phyloP scores from a whole-genome alignment of 2,329 filamentous ascomycete species.

The Coleophoma cylindrospora region DNA sequence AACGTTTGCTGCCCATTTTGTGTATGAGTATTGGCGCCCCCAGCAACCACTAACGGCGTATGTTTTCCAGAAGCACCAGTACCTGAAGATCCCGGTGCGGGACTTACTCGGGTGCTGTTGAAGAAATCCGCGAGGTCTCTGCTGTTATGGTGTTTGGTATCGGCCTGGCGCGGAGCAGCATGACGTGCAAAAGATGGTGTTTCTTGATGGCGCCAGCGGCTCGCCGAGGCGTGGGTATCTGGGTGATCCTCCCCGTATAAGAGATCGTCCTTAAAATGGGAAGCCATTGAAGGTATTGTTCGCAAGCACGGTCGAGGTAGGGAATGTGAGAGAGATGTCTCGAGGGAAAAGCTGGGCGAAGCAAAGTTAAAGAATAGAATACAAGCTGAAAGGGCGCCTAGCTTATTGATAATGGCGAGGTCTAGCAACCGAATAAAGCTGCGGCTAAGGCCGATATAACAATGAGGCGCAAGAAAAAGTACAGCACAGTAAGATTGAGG shows the following conservation, averaged over 20 bases:
- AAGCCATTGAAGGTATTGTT: slow-evolving; percentile 14
- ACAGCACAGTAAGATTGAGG: neutral
- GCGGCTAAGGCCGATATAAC: neutral
- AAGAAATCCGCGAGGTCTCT: slow-evolving; percentile 51
- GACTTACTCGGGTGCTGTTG: slow-evolving; percentile 44
- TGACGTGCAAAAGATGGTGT: slow-evolving; percentile 49
- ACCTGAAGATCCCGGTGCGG: slow-evolving; percentile 11
- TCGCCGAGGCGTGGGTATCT: slow-evolving; percentile 53
- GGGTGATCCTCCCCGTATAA: slow-evolving; percentile 19
- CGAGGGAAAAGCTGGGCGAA: too few species aligned
- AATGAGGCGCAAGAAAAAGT: neutral
- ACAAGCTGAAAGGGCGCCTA: neutral
- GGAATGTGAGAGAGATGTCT: neutral
- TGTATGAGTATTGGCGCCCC: slow-evolving; percentile 11
- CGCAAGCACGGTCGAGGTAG: neutral
- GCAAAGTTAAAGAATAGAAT: too few species aligned
- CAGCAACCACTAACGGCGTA: slow-evolving; percentile 40
- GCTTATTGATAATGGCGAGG: neutral
- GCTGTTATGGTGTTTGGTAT: slow-evolving; percentile 31
- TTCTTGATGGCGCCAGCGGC: slow-evolving; percentile 60
- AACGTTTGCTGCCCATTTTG: neutral
- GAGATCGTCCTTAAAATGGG: slow-evolving; percentile 18
- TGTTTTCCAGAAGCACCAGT: slow-evolving; percentile 23
- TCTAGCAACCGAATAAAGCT: neutral
- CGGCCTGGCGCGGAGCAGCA: slow-evolving; percentile 29